Conservation (phyloP, 1,284 basidiomycete genomes). For the Rhodotorula sp. region DNA sequence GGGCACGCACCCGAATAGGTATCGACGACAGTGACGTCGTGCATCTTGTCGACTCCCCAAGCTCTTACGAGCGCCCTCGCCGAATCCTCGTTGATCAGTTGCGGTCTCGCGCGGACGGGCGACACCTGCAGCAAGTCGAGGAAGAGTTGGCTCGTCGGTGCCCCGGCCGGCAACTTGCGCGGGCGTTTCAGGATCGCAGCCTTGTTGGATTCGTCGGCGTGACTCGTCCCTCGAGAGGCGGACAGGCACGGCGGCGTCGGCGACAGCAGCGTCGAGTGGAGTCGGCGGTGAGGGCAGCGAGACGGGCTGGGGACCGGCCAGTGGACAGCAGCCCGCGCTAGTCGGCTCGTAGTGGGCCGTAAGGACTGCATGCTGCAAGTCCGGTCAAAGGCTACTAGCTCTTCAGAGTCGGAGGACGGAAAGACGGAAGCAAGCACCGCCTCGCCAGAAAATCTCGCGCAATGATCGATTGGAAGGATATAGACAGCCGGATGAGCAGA, state of each 20-base stretch:
- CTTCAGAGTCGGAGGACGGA: too few species aligned
- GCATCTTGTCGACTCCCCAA: conserved; percentile 39
- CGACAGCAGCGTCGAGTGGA: background rate
- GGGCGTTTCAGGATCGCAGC: background rate
- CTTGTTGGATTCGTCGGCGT: background rate
- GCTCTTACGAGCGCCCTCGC: conserved; percentile 31
- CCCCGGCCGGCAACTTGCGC: background rate
- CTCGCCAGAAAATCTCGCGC: too few species aligned
- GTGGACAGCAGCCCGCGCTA: too few species aligned
- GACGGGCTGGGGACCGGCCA: too few species aligned
- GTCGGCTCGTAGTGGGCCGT: too few species aligned
- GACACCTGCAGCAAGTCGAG: background rate
- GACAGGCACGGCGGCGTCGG: background rate
- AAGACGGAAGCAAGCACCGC: too few species aligned
- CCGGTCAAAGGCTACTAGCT: too few species aligned
- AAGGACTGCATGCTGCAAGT: too few species aligned
- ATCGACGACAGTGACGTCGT: conserved; percentile 32
- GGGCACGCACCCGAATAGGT: conserved; percentile 24
- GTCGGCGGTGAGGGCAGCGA: background rate
- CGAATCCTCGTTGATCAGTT: conserved; percentile 32
- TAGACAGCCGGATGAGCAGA: too few species aligned
- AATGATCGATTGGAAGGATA: too few species aligned
- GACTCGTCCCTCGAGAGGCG: background rate
- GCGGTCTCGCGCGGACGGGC: conserved; percentile 26
- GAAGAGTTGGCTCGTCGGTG: conserved; percentile 22